These are phyloP conservation scores for Hansenula anomala DNA, from an alignment of 1,139 yeast species.

Conservation along the genomic window DNA sequence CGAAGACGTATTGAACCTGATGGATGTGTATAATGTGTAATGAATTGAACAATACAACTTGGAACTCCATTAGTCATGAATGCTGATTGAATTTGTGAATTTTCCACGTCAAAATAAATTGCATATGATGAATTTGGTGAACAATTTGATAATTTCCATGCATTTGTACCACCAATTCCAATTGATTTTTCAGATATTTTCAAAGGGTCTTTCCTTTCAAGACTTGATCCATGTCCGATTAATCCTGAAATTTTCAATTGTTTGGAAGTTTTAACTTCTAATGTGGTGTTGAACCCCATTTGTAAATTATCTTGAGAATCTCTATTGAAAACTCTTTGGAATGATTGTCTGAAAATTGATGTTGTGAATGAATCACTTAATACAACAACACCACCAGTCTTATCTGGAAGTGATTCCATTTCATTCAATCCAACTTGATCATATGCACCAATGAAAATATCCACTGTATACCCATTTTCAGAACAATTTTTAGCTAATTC, in stretches of 20 bases:
- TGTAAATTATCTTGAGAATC: constrained; percentile 34
- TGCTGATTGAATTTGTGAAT: constrained; percentile 10
- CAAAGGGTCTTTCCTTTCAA: constrained; percentile 21
- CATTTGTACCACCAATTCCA: constrained; percentile 52
- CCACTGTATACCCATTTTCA: constrained; percentile 47
- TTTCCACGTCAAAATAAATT: constrained; percentile 49
- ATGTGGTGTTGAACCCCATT: constrained; percentile 53
- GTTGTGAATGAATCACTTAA: constrained; percentile 62
- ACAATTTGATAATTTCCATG: constrained; percentile 57
- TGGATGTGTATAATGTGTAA: constrained; percentile 71
- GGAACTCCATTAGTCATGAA: constrained; percentile 24
- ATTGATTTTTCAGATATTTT: constrained; percentile 23
- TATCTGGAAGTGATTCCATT: constrained; percentile 53
- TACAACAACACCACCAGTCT: constrained; percentile 59
- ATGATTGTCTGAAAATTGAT: constrained; percentile 61
- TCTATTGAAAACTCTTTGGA: constrained; percentile 44
- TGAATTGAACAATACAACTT: constrained; percentile 58
- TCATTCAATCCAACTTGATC: constrained; percentile 65
- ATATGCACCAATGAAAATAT: constrained; percentile 57
- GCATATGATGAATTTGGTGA: constrained; percentile 57
- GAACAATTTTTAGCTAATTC: constrained; percentile 36
- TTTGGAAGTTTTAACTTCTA: constrained; percentile 45
- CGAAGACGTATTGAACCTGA: constrained; percentile 38
- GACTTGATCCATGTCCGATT: constrained; percentile 51
- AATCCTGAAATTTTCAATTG: constrained; percentile 53